Evolutionary conservation across 2,329 filamentous ascomycete species (phyloP), one percentile per base, ranked within the genome.

Genomic region (Parascedosporium putredinis): DNA sequence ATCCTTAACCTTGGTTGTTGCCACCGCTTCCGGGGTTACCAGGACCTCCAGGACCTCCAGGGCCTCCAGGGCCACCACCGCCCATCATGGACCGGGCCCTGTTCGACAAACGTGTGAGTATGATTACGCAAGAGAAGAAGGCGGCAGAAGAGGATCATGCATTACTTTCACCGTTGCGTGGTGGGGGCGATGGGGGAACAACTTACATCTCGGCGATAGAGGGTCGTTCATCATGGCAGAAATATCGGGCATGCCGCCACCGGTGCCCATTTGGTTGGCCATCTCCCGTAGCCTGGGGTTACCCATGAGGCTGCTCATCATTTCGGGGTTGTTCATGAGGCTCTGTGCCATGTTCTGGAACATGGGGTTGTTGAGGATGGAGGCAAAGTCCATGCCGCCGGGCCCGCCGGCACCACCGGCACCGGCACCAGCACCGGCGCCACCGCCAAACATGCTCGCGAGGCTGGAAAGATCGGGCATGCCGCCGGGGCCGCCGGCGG

Each of bases 321-420:
- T 81, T 8, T 95, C 87, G 0, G 93, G 93, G 71, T 98, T 96
- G 70, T 82, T 88, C 93, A 97, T 97, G 50, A 98, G 69, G 67
- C 88, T 95, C 73, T 96, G 88, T 4, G 93, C 93, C 89, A 97
- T 96, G 70, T 79, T 86, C 47, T 89, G 81, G 71, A 98, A 95
- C 93, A 97, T 97, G 50, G 93, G 93, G 73, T 97, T 98, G 74
- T 75, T 89, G 89, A 97, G 95, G 65, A 98, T 83, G 55, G 80
- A 79, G 55, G 80, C 70, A 22, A 98, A 73, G 65, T 97, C 91
- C 10, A 90, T 89, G 86, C 95, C 93, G 50, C 87, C 88, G 47
- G 84, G 84, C 6, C 72, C 81, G 18, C 77, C 83, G 4, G 78
- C 83, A 8, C 69, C 79, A 23, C 69, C 75, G 12, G 74, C 81